A percentile compares a stretch with the other conserved stretches of the same genome.
phyloP scores from a whole-genome alignment of 176 grass and related monocot species.

The Dendrocalamus sinicus region DNA sequence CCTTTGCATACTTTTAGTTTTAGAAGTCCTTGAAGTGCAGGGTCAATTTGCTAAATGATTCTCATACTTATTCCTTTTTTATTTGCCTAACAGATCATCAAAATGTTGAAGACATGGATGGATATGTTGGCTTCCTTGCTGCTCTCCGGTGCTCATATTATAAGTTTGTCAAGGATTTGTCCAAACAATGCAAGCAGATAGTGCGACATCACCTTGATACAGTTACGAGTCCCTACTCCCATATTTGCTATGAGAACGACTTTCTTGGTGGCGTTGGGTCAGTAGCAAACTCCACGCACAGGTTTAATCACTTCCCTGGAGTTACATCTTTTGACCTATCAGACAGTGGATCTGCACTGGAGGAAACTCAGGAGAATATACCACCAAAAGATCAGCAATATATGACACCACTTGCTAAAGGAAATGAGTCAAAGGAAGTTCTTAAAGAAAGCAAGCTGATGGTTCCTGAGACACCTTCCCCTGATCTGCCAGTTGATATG shows the following conservation, averaged over 20 bases:
- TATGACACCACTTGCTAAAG: conserved; percentile 80
- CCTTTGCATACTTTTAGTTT: not conserved
- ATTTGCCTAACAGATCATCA: conserved; percentile 49
- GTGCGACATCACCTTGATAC: conserved; percentile 84
- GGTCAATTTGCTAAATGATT: conserved; percentile 25
- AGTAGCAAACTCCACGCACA: conserved; percentile 54
- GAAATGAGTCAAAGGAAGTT: conserved; percentile 65
- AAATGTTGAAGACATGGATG: conserved; percentile 82
- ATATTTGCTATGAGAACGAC: conserved; percentile 85
- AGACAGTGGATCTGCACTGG: conserved; percentile 59
- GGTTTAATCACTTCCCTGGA: conserved; percentile 63
- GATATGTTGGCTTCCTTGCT: conserved; percentile 94
- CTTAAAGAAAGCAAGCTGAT: conserved; percentile 89
- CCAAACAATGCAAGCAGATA: conserved; percentile 95
- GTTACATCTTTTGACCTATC: conserved; percentile 74
- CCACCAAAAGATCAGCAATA: conserved; percentile 78
- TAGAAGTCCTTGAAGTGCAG: not conserved
- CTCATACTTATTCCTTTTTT: conserved; percentile 5
- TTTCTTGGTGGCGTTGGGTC: conserved; percentile 51
- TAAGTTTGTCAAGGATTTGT: conserved; percentile 80
- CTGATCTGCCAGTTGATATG: conserved; percentile 76
- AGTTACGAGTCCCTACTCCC: conserved; percentile 87
- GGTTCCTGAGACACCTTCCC: conserved; percentile 97
- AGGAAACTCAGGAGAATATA: conserved; percentile 77
- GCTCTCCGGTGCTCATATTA: conserved; percentile 76